Percentiles rank a stretch among this genome's conserved stretches.
phyloP scores from a whole-genome alignment of 345 rosid species.

The Clarkia xantiana region DNA sequence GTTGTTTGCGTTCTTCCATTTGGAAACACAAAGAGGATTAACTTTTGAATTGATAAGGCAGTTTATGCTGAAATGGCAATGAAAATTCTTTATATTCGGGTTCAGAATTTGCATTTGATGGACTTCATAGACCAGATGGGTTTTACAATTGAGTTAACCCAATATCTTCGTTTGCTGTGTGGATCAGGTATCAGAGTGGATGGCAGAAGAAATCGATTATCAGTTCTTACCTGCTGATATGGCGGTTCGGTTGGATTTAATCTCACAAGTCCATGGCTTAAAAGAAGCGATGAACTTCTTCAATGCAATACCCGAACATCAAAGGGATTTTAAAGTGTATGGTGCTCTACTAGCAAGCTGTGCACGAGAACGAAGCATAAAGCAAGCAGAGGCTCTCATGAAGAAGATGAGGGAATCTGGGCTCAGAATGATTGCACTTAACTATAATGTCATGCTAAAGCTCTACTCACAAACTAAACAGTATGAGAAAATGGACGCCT shows the following conservation, averaged over 20 bases:
- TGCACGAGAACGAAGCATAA: constrained; percentile 11
- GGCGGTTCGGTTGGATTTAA: constrained; percentile 29
- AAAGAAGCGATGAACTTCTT: constrained; percentile 23
- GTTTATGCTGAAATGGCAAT: no score
- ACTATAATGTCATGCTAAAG: constrained; percentile 43
- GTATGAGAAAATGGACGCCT: constrained; percentile 14
- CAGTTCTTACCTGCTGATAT: constrained; percentile 7
- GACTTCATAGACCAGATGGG: neutral
- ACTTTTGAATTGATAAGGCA: no score
- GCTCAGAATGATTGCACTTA: constrained; percentile 8
- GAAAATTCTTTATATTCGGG: no score
- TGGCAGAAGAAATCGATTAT: constrained; percentile 19
- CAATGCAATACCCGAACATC: constrained; percentile 8
- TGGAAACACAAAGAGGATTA: no score
- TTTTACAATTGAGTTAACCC: neutral
- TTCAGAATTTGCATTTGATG: neutral
- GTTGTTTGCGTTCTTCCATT: no score
- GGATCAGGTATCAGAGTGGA: constrained; percentile 29
- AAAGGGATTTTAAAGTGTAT: constrained; percentile 11
- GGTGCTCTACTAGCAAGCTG: constrained; percentile 31
- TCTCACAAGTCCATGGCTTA: constrained; percentile 18
- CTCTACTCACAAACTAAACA: constrained; percentile 27
- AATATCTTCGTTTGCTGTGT: neutral
- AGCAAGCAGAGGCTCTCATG: constrained; percentile 25
- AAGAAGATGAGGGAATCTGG: constrained; percentile 23